A percentile compares a stretch with the other conserved stretches of the same genome.
Conservation (phyloP, 2,329 filamentous ascomycete species). For the Hirsutella minnesotensis region DNA sequence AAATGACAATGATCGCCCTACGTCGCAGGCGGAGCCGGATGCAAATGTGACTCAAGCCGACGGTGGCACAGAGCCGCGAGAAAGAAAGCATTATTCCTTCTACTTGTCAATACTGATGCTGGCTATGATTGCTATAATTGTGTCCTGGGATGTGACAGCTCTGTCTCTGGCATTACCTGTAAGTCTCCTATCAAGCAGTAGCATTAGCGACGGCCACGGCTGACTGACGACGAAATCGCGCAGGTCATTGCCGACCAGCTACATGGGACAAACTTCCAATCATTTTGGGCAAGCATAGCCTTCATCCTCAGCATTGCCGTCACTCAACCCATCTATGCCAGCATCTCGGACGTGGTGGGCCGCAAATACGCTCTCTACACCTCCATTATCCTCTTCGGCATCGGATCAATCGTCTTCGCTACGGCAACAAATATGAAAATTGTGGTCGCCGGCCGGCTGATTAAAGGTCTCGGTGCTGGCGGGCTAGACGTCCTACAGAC, state of each 20-base stretch:
- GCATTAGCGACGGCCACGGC: no score
- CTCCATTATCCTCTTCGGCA: conserved; percentile 19
- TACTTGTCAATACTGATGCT: no score
- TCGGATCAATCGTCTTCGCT: conserved; percentile 28
- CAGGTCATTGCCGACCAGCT: conserved; percentile 34
- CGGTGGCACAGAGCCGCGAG: no score
- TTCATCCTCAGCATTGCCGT: conserved; percentile 55
- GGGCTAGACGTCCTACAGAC: conserved; percentile 18
- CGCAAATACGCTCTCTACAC: conserved; percentile 18
- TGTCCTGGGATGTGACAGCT: no score
- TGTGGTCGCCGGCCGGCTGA: conserved; percentile 17
- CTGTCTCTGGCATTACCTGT: no score
- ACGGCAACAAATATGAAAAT: conserved; percentile 15
- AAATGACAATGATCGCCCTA: no score
- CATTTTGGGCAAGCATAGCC: conserved; percentile 61
- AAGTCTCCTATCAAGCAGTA: no score
- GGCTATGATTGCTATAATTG: no score
- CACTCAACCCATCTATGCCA: conserved; percentile 34
- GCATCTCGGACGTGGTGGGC: conserved; percentile 21
- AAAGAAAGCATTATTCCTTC: no score
- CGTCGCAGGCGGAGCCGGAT: no score
- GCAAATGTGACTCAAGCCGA: no score
- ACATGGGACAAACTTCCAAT: conserved; percentile 43
- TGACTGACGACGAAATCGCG: no score
- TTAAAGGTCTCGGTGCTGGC: conserved; percentile 21